Conservation (phyloP, 179 eudicot species). For the Beta corolliflora region DNA sequence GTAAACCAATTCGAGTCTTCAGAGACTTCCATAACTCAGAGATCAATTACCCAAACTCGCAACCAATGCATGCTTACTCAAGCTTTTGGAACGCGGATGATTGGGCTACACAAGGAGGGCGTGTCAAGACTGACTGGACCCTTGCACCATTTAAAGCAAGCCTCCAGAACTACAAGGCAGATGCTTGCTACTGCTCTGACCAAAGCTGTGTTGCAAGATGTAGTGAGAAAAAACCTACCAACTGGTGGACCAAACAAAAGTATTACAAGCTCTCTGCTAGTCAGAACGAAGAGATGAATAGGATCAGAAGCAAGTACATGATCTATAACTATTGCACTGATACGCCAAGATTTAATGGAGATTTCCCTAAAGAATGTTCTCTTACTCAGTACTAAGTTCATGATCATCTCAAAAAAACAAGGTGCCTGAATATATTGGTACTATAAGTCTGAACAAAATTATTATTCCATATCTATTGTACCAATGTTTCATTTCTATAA, state of each 20-base stretch:
- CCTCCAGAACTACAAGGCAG: slow-evolving; percentile 36
- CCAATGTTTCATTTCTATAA: neutral
- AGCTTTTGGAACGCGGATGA: slow-evolving; percentile 69
- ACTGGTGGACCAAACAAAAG: slow-evolving; percentile 48
- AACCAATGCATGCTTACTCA: slow-evolving; percentile 48
- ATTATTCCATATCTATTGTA: neutral
- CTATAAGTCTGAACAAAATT: neutral
- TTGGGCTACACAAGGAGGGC: slow-evolving; percentile 74
- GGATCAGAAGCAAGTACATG: slow-evolving; percentile 43
- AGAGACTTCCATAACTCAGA: slow-evolving; percentile 44
- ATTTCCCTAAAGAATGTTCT: slow-evolving; percentile 46
- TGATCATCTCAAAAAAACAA: neutral
- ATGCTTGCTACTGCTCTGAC: slow-evolving; percentile 48
- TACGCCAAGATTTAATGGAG: slow-evolving; percentile 29
- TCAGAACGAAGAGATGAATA: slow-evolving; percentile 38
- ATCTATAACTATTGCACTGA: slow-evolving; percentile 58
- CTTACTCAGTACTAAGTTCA: slow-evolving; percentile 36
- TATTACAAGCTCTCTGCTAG: slow-evolving; percentile 28
- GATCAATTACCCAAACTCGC: slow-evolving; percentile 48
- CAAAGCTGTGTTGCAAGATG: slow-evolving; percentile 35
- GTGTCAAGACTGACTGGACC: slow-evolving; percentile 54
- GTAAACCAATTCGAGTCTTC: slow-evolving; percentile 58
- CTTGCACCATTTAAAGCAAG: slow-evolving; percentile 46
- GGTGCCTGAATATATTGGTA: neutral
- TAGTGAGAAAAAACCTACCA: slow-evolving; percentile 23